A percentile compares a stretch with the other conserved stretches of the same genome.
Evolutionary conservation across 108 stramenopile species (phyloP).

Genomic region (Poteriospumella lacustris): DNA sequence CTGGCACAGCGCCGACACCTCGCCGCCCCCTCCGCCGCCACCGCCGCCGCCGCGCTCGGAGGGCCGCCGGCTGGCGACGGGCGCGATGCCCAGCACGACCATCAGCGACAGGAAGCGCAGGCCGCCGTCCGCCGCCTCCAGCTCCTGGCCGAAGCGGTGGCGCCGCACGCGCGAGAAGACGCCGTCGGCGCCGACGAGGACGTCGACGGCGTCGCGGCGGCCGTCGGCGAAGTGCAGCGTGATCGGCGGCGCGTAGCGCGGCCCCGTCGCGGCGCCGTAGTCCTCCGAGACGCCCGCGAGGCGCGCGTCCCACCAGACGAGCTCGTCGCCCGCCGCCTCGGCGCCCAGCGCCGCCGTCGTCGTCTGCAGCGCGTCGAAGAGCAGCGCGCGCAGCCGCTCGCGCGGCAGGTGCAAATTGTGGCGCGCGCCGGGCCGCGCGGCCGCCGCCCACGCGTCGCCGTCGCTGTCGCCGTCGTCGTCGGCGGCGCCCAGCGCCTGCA

Average conservation of each 20-base stretch:
- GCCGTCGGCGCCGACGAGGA: slow-evolving; percentile 17
- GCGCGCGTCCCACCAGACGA: background rate
- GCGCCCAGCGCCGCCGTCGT: background rate
- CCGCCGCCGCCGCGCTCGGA: too few relatives aligned
- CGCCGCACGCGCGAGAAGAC: background rate
- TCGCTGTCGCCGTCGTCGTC: background rate
- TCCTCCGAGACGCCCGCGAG: background rate
- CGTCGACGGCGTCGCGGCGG: background rate
- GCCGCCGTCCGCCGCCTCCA: background rate
- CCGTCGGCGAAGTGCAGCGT: background rate
- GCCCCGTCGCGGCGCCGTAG: background rate
- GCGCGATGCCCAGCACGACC: slow-evolving; percentile 11
- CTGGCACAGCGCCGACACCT: background rate
- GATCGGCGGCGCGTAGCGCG: too few relatives aligned
- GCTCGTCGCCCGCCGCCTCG: too few relatives aligned
- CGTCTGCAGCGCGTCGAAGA: background rate
- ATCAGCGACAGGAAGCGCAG: background rate
- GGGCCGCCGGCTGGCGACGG: too few relatives aligned
- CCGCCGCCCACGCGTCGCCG: background rate
- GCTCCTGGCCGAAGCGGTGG: too few relatives aligned
- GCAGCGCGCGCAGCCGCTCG: background rate
- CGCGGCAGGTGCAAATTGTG: slow-evolving; percentile 19
- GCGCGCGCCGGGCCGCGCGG: background rate
- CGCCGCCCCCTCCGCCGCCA: too few relatives aligned
- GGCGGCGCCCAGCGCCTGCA: background rate